These are phyloP conservation scores for Sporormia fimetaria DNA, from an alignment of 495 filamentous ascomycete genomes.

Conservation along the genomic window DNA sequence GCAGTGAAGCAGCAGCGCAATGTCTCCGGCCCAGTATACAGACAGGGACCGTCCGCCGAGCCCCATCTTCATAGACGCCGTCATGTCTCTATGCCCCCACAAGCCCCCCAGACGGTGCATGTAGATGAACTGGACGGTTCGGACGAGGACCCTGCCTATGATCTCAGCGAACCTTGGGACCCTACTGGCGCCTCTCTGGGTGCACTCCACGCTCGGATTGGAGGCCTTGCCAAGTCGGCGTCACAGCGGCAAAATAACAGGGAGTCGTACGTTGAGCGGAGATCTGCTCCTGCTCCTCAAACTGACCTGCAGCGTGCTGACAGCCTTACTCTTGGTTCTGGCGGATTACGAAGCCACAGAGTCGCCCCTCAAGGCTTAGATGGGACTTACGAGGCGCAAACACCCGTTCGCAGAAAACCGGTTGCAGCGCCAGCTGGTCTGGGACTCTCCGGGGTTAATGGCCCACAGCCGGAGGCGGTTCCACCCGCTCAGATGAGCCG, in stretches of 20 bases:
- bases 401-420: conserved; percentile 9
- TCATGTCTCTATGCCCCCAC: conserved; percentile 22
- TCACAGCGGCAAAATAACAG: conserved; percentile 18
- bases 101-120: conserved; percentile 1
- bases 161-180: conserved; percentile 21
- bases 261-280: conserved; percentile 6
- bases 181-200: conserved; percentile 7
- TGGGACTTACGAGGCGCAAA: neutral
- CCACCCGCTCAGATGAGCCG: conserved; percentile 10
- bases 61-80: conserved; percentile 12
- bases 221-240: conserved; percentile 4
- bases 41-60: conserved; percentile 3
- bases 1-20: conserved; percentile 16
- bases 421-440: conserved; percentile 15
- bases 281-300: conserved; percentile 2
- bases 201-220: too few relatives aligned
- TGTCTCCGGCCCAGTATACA: conserved; percentile 17
- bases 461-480: conserved; percentile 4
- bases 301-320: conserved; percentile 20
- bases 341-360: conserved; percentile 19
- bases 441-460: conserved; percentile 18
- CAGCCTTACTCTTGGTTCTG: conserved; percentile 9
- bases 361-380: conserved; percentile 2
- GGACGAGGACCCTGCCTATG: conserved; percentile 11
- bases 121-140: conserved; percentile 3